phyloP scores from a whole-genome alignment of 305 asterid genomes.

The Fraxinus paxiana region DNA sequence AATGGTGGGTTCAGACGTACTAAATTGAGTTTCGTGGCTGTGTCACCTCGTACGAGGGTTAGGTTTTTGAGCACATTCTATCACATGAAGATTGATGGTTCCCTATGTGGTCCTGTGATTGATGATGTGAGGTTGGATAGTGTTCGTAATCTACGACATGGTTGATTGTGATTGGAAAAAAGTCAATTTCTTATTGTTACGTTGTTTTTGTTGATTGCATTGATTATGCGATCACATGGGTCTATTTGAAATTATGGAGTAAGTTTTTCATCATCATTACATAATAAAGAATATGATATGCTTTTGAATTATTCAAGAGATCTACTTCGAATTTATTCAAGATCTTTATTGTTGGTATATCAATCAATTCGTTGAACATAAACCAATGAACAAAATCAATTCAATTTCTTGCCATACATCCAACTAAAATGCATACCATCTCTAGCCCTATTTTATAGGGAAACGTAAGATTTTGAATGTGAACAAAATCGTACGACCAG shows the following conservation, averaged over 20 bases:
- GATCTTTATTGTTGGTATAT: background rate
- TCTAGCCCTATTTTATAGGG: background rate
- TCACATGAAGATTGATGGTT: conserved; percentile 70
- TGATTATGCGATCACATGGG: background rate
- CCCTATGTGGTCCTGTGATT: conserved; percentile 74
- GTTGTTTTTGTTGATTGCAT: background rate
- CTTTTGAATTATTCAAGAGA: background rate
- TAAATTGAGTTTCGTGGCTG: conserved; percentile 46
- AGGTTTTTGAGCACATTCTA: conserved; percentile 67
- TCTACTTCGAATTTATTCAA: background rate
- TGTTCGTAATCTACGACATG: conserved; percentile 21
- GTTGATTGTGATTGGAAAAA: background rate
- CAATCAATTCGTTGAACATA: background rate
- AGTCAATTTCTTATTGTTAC: background rate
- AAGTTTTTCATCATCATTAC: no score
- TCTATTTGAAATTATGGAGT: background rate
- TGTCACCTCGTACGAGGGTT: conserved; percentile 40
- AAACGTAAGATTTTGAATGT: background rate
- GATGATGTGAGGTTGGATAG: conserved; percentile 63
- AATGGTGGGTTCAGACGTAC: conserved; percentile 53
- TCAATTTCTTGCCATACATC: background rate
- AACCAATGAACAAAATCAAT: background rate
- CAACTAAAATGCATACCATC: background rate
- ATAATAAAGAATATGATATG: background rate
- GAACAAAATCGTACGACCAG: background rate